phyloP scores from a whole-genome alignment of 768 basidiomycete genomes.

The Tricholoma saponaceum region DNA sequence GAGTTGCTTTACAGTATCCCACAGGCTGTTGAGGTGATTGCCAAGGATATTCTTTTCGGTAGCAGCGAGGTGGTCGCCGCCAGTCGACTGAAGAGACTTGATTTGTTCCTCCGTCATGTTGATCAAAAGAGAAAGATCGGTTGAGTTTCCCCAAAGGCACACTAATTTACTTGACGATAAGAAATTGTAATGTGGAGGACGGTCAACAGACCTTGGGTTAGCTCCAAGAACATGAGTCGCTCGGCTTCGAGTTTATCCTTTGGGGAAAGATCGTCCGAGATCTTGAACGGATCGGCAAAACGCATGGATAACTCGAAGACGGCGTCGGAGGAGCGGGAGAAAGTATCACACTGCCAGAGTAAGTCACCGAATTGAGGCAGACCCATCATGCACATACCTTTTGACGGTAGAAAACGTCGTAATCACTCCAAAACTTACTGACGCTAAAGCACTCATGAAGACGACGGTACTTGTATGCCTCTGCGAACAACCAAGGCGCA shows the following conservation, averaged over 20 bases:
- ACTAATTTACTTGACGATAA: conserved; percentile 40
- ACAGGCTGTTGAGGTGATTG: conserved; percentile 69
- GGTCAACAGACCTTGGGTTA: conserved; percentile 71
- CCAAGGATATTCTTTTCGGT: conserved; percentile 96
- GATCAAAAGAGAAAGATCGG: conserved; percentile 90
- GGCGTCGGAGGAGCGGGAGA: conserved; percentile 86
- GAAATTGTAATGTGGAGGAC: conserved; percentile 1
- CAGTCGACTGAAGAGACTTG: conserved; percentile 92
- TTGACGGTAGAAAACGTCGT: conserved; percentile 94
- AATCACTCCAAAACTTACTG: conserved; percentile 84
- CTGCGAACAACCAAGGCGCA: conserved; percentile 94
- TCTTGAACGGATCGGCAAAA: conserved; percentile 81
- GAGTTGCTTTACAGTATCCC: conserved; percentile 70
- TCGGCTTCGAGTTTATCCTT: conserved; percentile 66
- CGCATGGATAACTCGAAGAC: conserved; percentile 93
- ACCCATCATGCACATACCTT: conserved; percentile 42
- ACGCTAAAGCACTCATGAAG: conserved; percentile 92
- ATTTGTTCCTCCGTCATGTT: conserved; percentile 99
- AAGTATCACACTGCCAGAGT: conserved; percentile 76
- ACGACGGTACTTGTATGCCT: conserved; percentile 90
- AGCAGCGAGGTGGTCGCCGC: conserved; percentile 91
- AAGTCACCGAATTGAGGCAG: not conserved
- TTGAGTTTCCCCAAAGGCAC: conserved; percentile 96
- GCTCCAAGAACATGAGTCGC: conserved; percentile 84
- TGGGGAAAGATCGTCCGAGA: conserved; percentile 46